Evolutionary conservation across 345 rosid genomes (phyloP).

Genomic region (Syzygium oleosum): DNA sequence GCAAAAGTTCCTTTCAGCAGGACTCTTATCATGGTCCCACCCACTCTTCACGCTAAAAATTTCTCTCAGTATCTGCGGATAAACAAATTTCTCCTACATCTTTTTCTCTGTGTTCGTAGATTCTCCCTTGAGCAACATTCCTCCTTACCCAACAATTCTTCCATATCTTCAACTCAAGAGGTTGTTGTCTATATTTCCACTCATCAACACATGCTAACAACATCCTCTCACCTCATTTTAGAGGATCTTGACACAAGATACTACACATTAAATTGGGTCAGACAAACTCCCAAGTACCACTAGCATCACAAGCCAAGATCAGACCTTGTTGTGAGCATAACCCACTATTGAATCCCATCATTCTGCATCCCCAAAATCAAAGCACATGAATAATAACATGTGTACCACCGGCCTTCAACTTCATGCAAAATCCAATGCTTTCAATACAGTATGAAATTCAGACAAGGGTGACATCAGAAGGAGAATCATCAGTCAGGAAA

Average conservation of each 20-base stretch:
- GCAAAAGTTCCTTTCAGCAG: background rate
- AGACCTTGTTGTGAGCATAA: background rate
- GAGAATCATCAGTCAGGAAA: background rate
- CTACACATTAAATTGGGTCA: background rate
- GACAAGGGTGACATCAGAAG: background rate
- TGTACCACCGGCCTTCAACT: background rate
- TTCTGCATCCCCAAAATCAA: background rate
- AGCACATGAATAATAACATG: background rate
- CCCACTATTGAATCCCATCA: background rate
- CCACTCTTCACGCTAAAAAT: background rate
- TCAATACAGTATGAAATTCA: background rate
- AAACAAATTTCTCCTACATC: background rate
- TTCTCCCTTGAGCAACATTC: background rate
- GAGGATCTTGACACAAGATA: background rate
- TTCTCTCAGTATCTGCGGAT: background rate
- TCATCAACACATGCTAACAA: background rate
- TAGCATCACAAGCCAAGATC: background rate
- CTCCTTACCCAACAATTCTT: background rate
- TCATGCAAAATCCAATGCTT: background rate
- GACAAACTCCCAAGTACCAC: background rate
- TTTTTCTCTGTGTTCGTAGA: background rate
- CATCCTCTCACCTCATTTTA: background rate
- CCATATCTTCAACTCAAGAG: background rate
- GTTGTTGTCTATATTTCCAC: background rate
- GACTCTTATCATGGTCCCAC: background rate